phyloP scores from a whole-genome alignment of 306 rosid species.

The Prinsepia uniflora region DNA sequence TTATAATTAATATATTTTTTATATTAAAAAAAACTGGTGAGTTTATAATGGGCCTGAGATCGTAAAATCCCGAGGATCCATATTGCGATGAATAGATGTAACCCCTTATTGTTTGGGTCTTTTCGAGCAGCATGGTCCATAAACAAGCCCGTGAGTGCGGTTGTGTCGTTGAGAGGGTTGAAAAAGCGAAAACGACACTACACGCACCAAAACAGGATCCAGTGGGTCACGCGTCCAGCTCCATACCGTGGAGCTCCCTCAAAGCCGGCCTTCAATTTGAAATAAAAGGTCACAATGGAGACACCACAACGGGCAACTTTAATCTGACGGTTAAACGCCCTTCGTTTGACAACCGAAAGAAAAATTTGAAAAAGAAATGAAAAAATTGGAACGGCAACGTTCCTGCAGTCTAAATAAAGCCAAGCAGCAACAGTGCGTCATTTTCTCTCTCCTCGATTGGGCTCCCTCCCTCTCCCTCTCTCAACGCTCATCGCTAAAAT shows the following conservation, averaged over 20 bases:
- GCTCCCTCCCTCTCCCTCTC: background rate
- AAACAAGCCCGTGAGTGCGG: background rate
- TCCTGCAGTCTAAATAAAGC: slow-evolving; percentile 33
- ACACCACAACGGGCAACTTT: slow-evolving; percentile 14
- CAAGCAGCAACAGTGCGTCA: slow-evolving; percentile 21
- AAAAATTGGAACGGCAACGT: background rate
- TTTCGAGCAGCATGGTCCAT: too few relatives aligned
- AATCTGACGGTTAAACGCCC: slow-evolving; percentile 8
- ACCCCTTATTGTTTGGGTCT: too few relatives aligned
- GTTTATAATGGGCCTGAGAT: too few relatives aligned
- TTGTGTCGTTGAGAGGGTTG: slow-evolving; percentile 3
- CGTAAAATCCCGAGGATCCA: too few relatives aligned
- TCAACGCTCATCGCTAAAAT: background rate
- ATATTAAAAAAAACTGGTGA: too few relatives aligned
- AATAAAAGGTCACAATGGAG: slow-evolving; percentile 19
- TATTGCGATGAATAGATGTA: too few relatives aligned
- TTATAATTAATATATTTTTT: too few relatives aligned
- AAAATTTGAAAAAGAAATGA: background rate
- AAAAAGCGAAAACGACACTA: slow-evolving; percentile 13
- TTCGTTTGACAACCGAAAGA: background rate
- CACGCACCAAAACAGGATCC: slow-evolving; percentile 7
- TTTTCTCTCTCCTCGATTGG: slow-evolving; percentile 21
- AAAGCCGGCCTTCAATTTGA: slow-evolving; percentile 23
- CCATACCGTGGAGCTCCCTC: slow-evolving; percentile 22
- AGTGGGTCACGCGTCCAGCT: slow-evolving; percentile 5